These are phyloP conservation scores for Brassica juncea DNA, from an alignment of 345 rosid genomes.

Conservation along the genomic window DNA sequence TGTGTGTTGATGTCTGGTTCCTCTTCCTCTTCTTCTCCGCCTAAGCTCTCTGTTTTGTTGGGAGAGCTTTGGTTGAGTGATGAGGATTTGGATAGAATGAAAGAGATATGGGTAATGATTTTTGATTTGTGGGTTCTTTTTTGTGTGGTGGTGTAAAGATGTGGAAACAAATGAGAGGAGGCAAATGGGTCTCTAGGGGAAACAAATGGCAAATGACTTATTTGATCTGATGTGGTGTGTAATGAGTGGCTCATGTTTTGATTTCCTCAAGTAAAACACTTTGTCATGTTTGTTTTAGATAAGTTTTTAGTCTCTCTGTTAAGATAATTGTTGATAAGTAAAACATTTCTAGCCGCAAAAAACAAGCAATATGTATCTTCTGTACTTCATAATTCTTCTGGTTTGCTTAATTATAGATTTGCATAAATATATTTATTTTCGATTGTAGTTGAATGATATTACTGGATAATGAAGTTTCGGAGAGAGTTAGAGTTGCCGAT, in stretches of 20 bases:
- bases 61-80: conserved; percentile 42
- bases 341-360: conserved; percentile 20
- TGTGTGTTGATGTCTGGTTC: conserved; percentile 11
- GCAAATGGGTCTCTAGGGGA: conserved; percentile 32
- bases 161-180: conserved; percentile 41
- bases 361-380: background rate
- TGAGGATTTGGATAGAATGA: conserved; percentile 40
- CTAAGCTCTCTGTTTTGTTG: conserved; percentile 33
- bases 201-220: conserved; percentile 51
- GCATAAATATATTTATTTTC: conserved; percentile 23
- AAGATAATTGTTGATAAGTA: conserved; percentile 17
- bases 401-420: conserved; percentile 34
- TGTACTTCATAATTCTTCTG: conserved; percentile 40
- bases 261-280: background rate
- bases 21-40: conserved; percentile 37
- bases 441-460: conserved; percentile 4
- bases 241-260: conserved; percentile 45
- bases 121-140: conserved; percentile 32
- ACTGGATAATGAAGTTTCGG: conserved; percentile 3
- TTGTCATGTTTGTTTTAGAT: conserved; percentile 1
- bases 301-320: conserved; percentile 19
- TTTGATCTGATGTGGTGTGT: conserved; percentile 11
- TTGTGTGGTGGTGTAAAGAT: conserved; percentile 37
- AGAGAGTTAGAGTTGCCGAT: conserved; percentile 48
- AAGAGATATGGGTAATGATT: conserved; percentile 31